Conservation (phyloP, 805 yeast species). For the Lipomyces yamanashiensis region DNA sequence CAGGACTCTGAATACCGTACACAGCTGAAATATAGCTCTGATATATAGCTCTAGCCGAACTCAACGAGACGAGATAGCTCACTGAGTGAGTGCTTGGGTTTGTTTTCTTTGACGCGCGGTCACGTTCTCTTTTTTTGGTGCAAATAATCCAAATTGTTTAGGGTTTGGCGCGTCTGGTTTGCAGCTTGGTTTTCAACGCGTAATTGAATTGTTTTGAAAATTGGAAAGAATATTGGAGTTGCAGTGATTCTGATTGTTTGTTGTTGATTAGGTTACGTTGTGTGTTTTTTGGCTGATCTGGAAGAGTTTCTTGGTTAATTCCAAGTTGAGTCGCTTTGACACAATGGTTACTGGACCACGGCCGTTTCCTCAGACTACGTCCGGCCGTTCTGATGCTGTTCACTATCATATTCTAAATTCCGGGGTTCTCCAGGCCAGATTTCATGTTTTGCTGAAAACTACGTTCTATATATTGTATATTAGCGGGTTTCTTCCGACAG, state of each 20-base stretch:
- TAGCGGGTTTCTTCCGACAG: constrained; percentile 5
- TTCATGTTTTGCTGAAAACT: constrained; percentile 28
- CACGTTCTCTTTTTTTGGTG: constrained; percentile 9
- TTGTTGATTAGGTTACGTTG: not conserved
- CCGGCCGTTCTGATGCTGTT: constrained; percentile 33
- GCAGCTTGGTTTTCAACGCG: constrained; percentile 5
- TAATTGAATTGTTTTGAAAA: not conserved
- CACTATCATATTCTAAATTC: constrained; percentile 36
- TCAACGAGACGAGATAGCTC: not conserved
- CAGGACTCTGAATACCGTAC: no score
- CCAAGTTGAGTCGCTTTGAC: not conserved
- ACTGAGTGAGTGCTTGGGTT: not conserved
- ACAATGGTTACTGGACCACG: constrained; percentile 31
- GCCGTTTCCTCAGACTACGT: constrained; percentile 30
- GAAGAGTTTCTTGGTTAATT: not conserved
- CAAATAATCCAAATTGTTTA: not conserved
- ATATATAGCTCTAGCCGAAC: not conserved
- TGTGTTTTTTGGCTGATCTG: not conserved
- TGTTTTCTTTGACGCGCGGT: constrained; percentile 17
- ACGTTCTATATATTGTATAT: constrained; percentile 22
- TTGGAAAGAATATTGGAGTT: not conserved
- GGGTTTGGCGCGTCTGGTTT: constrained; percentile 10
- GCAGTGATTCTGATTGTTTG: not conserved
- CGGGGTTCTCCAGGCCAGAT: constrained; percentile 35
- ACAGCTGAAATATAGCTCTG: no score